Conservation (phyloP, 345 rosid genomes). For the Clarkia xantiana region DNA sequence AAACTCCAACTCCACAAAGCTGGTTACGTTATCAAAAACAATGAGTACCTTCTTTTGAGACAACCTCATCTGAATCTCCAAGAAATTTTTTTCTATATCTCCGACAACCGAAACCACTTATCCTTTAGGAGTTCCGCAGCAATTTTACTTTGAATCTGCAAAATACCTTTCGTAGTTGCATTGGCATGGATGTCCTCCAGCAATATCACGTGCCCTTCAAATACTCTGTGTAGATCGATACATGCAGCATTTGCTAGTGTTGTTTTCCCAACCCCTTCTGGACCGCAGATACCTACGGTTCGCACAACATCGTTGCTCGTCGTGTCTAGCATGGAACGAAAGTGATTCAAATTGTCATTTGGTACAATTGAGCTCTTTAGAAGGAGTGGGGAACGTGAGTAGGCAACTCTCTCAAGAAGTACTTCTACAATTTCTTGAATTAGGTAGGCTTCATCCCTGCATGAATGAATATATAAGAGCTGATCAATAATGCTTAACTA, state of each 20-base stretch:
- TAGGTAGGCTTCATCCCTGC: not conserved
- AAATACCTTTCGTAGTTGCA: not conserved
- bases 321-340: not conserved
- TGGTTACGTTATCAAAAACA: no score
- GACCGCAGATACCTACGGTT: not conserved
- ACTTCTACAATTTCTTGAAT: not conserved
- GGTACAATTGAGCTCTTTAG: no score
- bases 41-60: no score
- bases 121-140: not conserved
- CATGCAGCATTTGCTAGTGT: not conserved
- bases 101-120: not conserved
- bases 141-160: not conserved
- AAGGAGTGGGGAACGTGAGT: not conserved
- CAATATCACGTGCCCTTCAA: slow-evolving; percentile 3
- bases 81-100: no score
- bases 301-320: not conserved
- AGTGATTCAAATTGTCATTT: not conserved
- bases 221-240: not conserved
- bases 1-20: no score
- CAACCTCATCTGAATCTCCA: no score
- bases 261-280: not conserved
- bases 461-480: not conserved
- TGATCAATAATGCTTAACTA: no score
- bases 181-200: not conserved
- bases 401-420: not conserved